Base-by-base conservation (phyloP, 352 stramenopile species). In the Detonula confervacea region DNA sequence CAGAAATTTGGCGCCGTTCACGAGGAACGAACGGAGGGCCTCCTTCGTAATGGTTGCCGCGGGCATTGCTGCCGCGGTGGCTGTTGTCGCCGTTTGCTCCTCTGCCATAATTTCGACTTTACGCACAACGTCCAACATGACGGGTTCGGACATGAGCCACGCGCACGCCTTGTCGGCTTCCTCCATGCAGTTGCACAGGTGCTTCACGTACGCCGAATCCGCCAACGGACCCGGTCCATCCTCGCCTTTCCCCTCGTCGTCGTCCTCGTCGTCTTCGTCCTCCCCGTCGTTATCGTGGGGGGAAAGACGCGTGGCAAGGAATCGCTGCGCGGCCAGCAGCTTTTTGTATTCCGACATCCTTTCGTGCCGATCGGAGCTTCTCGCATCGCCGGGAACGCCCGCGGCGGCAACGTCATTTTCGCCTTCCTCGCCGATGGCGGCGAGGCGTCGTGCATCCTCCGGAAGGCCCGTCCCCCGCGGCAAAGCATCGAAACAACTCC, bases 111-210 rank as follows among this genome's bases (percentile, higher is more conserved):
- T n/a, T 11, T 18, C 6, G 11, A 80, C 22, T 74, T 64, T 56
- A 18, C 27, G 5, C 27, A 81, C 9, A 16, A 78, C 16, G 44
- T 62, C 61, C 33, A 73, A 71, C 46, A 64, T 27, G 35, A 35
- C 49, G 0, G 46, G 47, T 71, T 85, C 65, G 24, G 33, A 47
- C n/a, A 80, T 42, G 9, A 86, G 37, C 78, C 78, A 86, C 18
- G 71, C 57, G 35, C 78, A 86, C 35, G 68, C 66, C 22, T 75
- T 59, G 14, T 73, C 37, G 27, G 49, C 51, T 42, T 78, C 71
- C 44, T 55, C 74, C 39, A 86, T 66, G 52, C 69, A 81, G 33
- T 22, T 35, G 47, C 66, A 79, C 30, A 86, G 42, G 56, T 71
- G 39, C 27, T 78, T 60, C 2, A 86, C 44, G 56, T 86, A 69